phyloP scores from a whole-genome alignment of 2,329 filamentous ascomycete species.

The Emmonsiellopsis sp. region DNA sequence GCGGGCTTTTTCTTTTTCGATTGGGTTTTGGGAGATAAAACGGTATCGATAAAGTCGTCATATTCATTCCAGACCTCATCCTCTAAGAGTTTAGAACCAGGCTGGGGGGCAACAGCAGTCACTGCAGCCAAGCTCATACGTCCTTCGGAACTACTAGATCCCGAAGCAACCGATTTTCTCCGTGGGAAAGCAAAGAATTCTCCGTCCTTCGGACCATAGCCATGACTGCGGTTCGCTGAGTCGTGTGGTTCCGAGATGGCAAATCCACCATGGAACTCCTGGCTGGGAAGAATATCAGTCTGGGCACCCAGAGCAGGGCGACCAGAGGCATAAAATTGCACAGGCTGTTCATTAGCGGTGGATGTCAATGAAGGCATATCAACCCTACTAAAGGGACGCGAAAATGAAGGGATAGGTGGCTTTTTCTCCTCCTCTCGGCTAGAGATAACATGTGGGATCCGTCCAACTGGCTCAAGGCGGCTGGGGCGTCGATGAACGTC shows the following conservation, averaged over 20 bases:
- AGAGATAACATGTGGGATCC: conserved; percentile 74
- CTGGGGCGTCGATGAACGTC: conserved; percentile 40
- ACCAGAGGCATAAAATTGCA: conserved; percentile 16
- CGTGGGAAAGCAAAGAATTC: conserved; percentile 69
- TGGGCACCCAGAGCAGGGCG: conserved; percentile 15
- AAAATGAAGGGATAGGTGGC: conserved; percentile 70
- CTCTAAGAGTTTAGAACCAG: conserved; percentile 55
- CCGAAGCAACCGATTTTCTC: conserved; percentile 60
- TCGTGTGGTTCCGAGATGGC: conserved; percentile 24
- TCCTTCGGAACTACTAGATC: conserved; percentile 51
- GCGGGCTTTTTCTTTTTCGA: conserved; percentile 17
- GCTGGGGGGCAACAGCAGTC: conserved; percentile 56
- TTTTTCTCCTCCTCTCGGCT: conserved; percentile 53
- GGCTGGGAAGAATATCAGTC: conserved; percentile 16
- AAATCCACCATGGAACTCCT: conserved; percentile 16
- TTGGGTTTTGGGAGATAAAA: conserved; percentile 40
- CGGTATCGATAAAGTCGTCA: conserved; percentile 72
- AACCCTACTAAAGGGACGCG: conserved; percentile 59
- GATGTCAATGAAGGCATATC: conserved; percentile 34
- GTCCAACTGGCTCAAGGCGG: conserved; percentile 69
- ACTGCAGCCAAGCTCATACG: conserved; percentile 50
- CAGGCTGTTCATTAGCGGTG: conserved; percentile 16
- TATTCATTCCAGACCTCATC: conserved; percentile 95
- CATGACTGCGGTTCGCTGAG: conserved; percentile 17
- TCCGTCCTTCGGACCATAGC: conserved; percentile 29